phyloP scores from a whole-genome alignment of 176 grass and related monocot genomes.

The Oryza australiensis region DNA sequence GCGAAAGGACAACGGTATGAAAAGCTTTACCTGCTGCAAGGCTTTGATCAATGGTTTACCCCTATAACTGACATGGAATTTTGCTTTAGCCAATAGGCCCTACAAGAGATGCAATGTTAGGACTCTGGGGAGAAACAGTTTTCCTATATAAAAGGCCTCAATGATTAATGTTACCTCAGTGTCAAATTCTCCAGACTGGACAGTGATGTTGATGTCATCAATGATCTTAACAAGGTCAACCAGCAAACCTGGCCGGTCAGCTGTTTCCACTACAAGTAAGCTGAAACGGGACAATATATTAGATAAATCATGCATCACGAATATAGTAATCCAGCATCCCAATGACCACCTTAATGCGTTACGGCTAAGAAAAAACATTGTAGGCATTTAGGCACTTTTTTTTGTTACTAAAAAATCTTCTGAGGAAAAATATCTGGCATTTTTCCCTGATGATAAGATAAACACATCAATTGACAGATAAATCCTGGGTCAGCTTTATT shows the following conservation, averaged over 20 bases:
- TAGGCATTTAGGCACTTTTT: neutral
- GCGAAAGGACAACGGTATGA: neutral
- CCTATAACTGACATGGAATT: conserved; percentile 94
- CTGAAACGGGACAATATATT: conserved; percentile 47
- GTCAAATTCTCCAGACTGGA: conserved; percentile 94
- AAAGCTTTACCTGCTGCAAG: conserved; percentile 69
- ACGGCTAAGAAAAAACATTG: neutral
- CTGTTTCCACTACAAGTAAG: conserved; percentile 92
- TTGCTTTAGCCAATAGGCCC: conserved; percentile 94
- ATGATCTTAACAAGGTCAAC: conserved; percentile 96
- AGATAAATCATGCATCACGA: conserved; percentile 9
- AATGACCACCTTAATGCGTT: neutral
- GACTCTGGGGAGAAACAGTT: conserved; percentile 10
- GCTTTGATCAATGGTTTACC: conserved; percentile 60
- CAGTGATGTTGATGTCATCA: conserved; percentile 76
- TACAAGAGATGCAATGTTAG: conserved; percentile 40
- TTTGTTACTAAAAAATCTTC: conserved; percentile 25
- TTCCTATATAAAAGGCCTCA: neutral
- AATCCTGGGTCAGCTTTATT: neutral
- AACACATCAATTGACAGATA: neutral
- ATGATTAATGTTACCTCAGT: conserved; percentile 60
- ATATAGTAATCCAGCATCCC: conserved; percentile 15
- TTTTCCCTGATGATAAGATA: neutral
- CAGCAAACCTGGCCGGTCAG: conserved; percentile 83
- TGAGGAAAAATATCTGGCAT: neutral